Base-by-base conservation (phyloP, 306 rosid genomes). In the Prinsepia uniflora region DNA sequence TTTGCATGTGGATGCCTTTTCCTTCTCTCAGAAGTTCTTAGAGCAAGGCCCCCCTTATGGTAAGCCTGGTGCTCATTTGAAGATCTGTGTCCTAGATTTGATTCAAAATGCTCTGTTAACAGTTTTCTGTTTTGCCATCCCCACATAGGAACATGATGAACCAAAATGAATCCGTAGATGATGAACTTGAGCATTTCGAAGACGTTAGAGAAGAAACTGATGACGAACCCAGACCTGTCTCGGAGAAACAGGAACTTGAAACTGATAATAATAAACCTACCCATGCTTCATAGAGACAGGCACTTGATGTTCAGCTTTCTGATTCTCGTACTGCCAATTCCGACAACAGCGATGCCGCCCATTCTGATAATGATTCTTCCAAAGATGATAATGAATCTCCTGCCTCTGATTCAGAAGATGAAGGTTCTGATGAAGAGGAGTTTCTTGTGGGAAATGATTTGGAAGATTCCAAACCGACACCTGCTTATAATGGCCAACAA, bases 1-100 rank as follows among this genome's bases (percentile, higher is more conserved):
- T 91, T 81, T 82, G 88, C 96, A n/a, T 94, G 99, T 69, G 97
- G 96, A 42, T 91, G 91, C 76, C 89, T 94, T 59, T 94, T 94
- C 79, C 92, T 94, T 79, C 92, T 94, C 46, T 94, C 99, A 56
- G 99, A 94, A 83, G 91, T 86, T 79, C 90, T 94, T 69, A 94
- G 87, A 83, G 92, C 96, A 54, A 89, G 97, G 74, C 96, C 97
- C 5, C 89, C 84, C 8, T 82, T 91, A 73, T 89, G 99, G 99
- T 94, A 89, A 77, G 74, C 63, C 24, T 66, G 45, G 54, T 61
- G 49, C n/a, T 59, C 4, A 10, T 72, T 67, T 34, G 36, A 22
- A 24, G 41, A 48, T 45, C 19, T 12, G 48, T 76, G 24, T 18
- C 9, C 12, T 43, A 13, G 45, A 24, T 42, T 43, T 58, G 8